Evolutionary conservation across 2,329 filamentous ascomycete species (phyloP).

Genomic region (Microascus cirrosus): DNA sequence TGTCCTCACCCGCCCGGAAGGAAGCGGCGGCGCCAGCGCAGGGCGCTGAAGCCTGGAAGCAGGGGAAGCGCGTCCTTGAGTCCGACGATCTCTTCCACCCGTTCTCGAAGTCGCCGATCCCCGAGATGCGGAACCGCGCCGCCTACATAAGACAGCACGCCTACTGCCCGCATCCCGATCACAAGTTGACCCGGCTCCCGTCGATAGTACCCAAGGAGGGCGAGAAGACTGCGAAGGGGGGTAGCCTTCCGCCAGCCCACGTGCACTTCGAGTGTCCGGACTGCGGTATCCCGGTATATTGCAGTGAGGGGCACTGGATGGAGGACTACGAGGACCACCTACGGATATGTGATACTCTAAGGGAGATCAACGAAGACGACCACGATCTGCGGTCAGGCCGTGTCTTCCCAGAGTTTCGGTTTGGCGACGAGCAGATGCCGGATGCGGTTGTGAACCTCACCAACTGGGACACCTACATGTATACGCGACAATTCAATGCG

Average conservation of each 20-base stretch:
- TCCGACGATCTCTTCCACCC: conserved; percentile 87
- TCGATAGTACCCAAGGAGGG: conserved; percentile 54
- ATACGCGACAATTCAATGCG: conserved; percentile 81
- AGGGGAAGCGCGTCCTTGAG: conserved; percentile 31
- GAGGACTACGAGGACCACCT: conserved; percentile 91
- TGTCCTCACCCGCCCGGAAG: conserved; percentile 3
- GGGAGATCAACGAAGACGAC: conserved; percentile 95
- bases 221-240: conserved; percentile 32
- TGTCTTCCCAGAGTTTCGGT: conserved; percentile 88
- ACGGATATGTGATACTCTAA: conserved; percentile 80
- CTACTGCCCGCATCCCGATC: conserved; percentile 82
- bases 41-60: conserved; percentile 9
- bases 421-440: conserved; percentile 80
- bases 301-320: conserved; percentile 89
- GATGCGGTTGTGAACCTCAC: conserved; percentile 94
- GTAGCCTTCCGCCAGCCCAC: conserved; percentile 58
- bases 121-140: conserved; percentile 76
- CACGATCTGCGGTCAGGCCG: conserved; percentile 86
- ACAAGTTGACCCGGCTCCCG: conserved; percentile 62
- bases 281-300: conserved; percentile 88
- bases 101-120: conserved; percentile 79
- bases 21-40: conserved; percentile 6
- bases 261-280: conserved; percentile 93
- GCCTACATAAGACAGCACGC: conserved; percentile 89
- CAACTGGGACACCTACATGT: conserved; percentile 96